Conservation (phyloP, 1,139 yeast genomes). For the Saccharomyces uvarum region DNA sequence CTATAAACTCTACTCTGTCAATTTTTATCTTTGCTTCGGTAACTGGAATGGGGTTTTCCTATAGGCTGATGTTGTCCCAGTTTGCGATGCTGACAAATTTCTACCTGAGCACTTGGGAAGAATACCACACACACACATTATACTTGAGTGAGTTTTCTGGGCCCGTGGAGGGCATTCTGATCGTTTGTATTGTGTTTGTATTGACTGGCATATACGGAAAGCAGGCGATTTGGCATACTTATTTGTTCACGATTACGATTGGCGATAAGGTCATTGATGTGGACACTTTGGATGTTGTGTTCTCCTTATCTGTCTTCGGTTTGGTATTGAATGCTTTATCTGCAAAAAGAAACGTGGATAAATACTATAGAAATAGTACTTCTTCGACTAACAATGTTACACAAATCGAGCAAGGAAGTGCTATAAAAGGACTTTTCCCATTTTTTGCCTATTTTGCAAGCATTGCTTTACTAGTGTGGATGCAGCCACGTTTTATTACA, state of each 20-base stretch:
- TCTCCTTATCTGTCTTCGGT: constrained; percentile 34
- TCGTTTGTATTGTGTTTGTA: constrained; percentile 48
- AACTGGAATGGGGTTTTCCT: constrained; percentile 61
- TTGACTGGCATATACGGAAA: constrained; percentile 67
- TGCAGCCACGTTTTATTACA: constrained; percentile 44
- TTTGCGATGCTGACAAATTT: constrained; percentile 75
- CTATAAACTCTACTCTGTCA: constrained; percentile 79
- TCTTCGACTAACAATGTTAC: constrained; percentile 18
- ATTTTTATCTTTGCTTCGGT: constrained; percentile 64
- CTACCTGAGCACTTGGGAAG: constrained; percentile 92
- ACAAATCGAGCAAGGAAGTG: constrained; percentile 32
- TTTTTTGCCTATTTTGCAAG: constrained; percentile 57
- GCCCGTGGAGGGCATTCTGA: constrained; percentile 86
- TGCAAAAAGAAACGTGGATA: constrained; percentile 63
- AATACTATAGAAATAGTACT: constrained; percentile 38
- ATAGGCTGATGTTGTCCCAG: constrained; percentile 56
- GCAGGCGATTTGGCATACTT: constrained; percentile 48
- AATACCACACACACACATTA: constrained; percentile 79
- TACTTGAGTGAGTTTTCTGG: constrained; percentile 78
- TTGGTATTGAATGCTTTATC: constrained; percentile 62
- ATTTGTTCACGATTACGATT: constrained; percentile 17
- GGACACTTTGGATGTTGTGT: constrained; percentile 19
- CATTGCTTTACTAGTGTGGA: constrained; percentile 40
- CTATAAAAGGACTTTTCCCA: constrained; percentile 61
- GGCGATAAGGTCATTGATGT: constrained; percentile 10